Percentiles rank a stretch among this genome's conserved stretches.
These are phyloP conservation scores for Ophiorrhiza pumila DNA, from an alignment of 257 asterid genomes.

Conservation along the genomic window DNA sequence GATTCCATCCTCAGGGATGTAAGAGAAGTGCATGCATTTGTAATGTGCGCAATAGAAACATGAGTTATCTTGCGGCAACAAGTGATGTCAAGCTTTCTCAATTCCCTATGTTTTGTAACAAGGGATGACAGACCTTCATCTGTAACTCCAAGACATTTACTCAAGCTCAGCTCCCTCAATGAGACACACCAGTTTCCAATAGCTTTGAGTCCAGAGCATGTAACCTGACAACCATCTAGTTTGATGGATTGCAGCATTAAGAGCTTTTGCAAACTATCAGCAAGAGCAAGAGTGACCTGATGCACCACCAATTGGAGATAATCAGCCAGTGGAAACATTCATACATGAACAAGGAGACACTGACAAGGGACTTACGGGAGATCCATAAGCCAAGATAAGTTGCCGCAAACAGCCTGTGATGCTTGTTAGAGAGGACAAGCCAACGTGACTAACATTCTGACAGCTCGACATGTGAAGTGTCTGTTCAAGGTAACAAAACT, in stretches of 20 bases:
- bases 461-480: constrained; percentile 88
- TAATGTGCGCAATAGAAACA: constrained; percentile 56
- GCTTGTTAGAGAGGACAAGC: constrained; percentile 70
- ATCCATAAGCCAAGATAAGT: constrained; percentile 67
- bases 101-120: constrained; percentile 56
- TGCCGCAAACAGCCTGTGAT: constrained; percentile 55
- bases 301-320: constrained; percentile 10
- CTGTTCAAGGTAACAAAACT: constrained; percentile 40
- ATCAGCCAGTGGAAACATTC: constrained; percentile 7
- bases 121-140: constrained; percentile 81
- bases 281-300: constrained; percentile 81
- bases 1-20: constrained; percentile 88
- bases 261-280: constrained; percentile 69
- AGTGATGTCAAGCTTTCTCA: constrained; percentile 76
- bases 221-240: constrained; percentile 81
- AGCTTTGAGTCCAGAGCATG: constrained; percentile 74
- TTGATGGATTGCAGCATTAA: constrained; percentile 61
- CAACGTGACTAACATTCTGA: constrained; percentile 69
- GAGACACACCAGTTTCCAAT: constrained; percentile 70
- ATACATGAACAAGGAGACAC: constrained; percentile 3
- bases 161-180: constrained; percentile 65
- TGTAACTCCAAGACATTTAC: constrained; percentile 79
- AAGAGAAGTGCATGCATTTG: constrained; percentile 64
- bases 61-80: constrained; percentile 78
- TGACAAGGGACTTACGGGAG: constrained; percentile 50